Evolutionary conservation across 495 filamentous ascomycete species (phyloP), one percentile per base, ranked within the genome.

Genomic region (Tuber melanosporum): DNA sequence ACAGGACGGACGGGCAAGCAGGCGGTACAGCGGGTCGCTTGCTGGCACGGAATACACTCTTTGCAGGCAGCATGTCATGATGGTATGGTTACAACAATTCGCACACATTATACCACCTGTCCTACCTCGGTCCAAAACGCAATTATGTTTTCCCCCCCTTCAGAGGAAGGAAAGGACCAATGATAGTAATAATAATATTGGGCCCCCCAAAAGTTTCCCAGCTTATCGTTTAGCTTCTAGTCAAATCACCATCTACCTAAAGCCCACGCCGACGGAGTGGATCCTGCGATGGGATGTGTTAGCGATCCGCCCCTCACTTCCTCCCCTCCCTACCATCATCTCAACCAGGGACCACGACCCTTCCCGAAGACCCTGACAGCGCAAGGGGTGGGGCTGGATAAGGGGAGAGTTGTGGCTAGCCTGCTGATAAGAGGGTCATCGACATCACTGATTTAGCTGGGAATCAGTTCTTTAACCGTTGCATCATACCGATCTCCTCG

Each of bases 391-490:
- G 57, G 3, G 49, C 49, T 66, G 14, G 57, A 32, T 32, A 66
- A 66, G 26, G 26, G 49, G 49, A n/a, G 52, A 49, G 47, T 12
- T 10, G n/a, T 62, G 52, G 52, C 22, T 26, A n/a, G 32, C 3
- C 57, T 12, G 6, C 14, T 66, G 57, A 66, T 66, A 66, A 66
- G 57, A 66, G 15, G 26, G 57, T 14, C 26, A 66, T 66, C 57
- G 26, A 66, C 26, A 66, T 66, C 57, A 66, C 57, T 66, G 26
- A 66, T 66, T 36, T 66, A 17, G 57, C 57, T 66, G 57, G 57
- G 57, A 36, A 66, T 66, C 57, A 66, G 57, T 14, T 19, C 32
- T 36, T 36, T 8, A n/a, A 62, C 52, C n/a, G n/a, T 36, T 36
- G 32, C 0, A 19, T 17, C 57, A 66, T 36, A 66, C 57, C 57